Evolutionary conservation across 352 stramenopile genomes (phyloP).

Genomic region (Salisapilia sapeloensis): DNA sequence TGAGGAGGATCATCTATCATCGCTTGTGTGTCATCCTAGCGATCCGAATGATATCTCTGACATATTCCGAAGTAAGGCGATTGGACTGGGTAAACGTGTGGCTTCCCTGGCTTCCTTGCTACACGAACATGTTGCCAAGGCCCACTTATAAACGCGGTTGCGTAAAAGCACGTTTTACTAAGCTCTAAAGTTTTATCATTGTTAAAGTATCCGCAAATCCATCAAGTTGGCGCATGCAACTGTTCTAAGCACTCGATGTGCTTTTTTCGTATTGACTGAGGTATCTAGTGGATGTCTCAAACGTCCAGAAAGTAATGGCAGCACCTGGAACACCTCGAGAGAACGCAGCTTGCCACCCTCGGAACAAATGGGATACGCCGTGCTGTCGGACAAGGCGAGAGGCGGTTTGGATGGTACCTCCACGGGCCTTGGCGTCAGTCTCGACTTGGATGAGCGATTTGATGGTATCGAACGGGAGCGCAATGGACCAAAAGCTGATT

Average conservation of each 20-base stretch:
- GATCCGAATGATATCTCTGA: slow-evolving; percentile 36
- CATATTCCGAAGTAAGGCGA: slow-evolving; percentile 72
- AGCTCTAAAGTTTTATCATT: neutral
- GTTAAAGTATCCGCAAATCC: no score
- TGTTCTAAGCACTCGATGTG: no score
- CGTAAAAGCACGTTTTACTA: slow-evolving; percentile 1
- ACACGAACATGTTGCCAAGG: neutral
- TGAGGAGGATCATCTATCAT: slow-evolving; percentile 12
- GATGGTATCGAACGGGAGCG: slow-evolving; percentile 72
- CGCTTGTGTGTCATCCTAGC: slow-evolving; percentile 29
- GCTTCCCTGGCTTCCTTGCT: slow-evolving; percentile 25
- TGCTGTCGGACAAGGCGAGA: slow-evolving; percentile 25
- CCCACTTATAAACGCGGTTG: neutral
- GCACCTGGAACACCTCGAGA: slow-evolving; percentile 54
- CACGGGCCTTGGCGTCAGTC: slow-evolving; percentile 16
- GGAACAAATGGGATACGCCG: slow-evolving; percentile 46
- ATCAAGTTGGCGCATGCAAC: no score
- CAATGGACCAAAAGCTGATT: slow-evolving; percentile 73
- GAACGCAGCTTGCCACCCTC: slow-evolving; percentile 67
- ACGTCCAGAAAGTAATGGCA: slow-evolving; percentile 70
- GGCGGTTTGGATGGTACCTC: slow-evolving; percentile 18
- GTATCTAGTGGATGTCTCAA: slow-evolving; percentile 38
- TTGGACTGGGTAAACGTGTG: slow-evolving; percentile 53
- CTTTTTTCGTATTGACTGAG: slow-evolving; percentile 21
- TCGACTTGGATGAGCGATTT: slow-evolving; percentile 75